These are phyloP conservation scores for Somion occarium DNA, from an alignment of 1,284 basidiomycete genomes.

Conservation along the genomic window DNA sequence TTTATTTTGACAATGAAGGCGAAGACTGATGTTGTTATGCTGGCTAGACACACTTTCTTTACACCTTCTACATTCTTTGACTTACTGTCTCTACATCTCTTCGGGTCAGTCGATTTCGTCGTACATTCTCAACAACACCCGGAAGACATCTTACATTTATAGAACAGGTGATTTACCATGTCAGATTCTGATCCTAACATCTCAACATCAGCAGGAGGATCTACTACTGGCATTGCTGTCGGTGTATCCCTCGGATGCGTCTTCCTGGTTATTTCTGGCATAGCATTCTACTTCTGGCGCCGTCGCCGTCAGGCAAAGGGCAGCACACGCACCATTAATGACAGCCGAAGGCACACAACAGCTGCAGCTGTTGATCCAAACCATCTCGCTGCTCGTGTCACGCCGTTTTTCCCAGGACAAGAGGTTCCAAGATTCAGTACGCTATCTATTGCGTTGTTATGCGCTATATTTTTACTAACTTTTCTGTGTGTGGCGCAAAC, in stretches of 20 bases:
- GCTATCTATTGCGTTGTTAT: constrained; percentile 6
- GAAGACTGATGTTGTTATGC: too few relatives aligned
- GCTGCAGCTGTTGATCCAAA: not conserved
- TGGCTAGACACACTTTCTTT: too few relatives aligned
- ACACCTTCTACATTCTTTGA: not conserved
- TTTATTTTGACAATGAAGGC: too few relatives aligned
- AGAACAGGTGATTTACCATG: not conserved
- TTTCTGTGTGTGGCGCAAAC: not conserved
- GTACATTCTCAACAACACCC: not conserved
- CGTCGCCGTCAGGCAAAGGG: not conserved
- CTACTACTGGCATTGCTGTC: not conserved
- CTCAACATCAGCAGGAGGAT: not conserved
- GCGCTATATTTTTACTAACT: not conserved
- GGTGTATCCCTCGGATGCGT: not conserved
- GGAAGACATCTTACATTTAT: not conserved
- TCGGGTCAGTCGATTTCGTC: too few relatives aligned
- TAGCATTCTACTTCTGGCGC: not conserved
- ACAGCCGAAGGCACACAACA: not conserved
- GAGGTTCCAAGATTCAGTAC: constrained; percentile 20
- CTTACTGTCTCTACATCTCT: not conserved
- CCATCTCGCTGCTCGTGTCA: constrained; percentile 19
- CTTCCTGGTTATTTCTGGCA: not conserved
- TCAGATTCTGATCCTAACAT: not conserved
- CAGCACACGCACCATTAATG: not conserved
- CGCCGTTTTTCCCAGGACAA: constrained; percentile 20